Conservation (phyloP, 306 rosid genomes). For the Urtica urens region DNA sequence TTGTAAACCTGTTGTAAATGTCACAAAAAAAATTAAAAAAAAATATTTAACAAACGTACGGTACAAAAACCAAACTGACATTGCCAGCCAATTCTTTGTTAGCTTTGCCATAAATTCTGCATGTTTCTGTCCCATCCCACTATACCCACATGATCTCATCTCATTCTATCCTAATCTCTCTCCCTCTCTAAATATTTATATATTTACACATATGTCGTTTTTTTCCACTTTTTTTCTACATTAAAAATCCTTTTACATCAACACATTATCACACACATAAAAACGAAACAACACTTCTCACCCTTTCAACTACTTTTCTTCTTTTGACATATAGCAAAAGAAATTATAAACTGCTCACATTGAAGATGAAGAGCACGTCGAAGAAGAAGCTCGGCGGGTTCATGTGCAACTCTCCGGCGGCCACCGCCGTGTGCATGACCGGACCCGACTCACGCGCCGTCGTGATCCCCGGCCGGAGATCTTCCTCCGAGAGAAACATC, state of each 20-base stretch:
- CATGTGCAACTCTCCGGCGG: slow-evolving; percentile 61
- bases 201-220: background rate
- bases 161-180: slow-evolving; percentile 3
- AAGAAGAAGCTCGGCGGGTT: slow-evolving; percentile 36
- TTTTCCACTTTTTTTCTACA: background rate
- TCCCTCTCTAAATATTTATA: background rate
- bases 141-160: slow-evolving; percentile 9
- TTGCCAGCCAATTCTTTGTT: slow-evolving; percentile 29
- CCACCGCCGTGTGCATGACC: slow-evolving; percentile 68
- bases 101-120: slow-evolving; percentile 38
- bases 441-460: slow-evolving; percentile 38
- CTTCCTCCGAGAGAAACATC: background rate
- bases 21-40: too few relatives aligned
- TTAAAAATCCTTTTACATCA: background rate
- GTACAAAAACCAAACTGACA: slow-evolving; percentile 21
- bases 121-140: slow-evolving; percentile 20
- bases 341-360: background rate
- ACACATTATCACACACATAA: background rate
- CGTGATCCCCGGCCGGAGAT: slow-evolving; percentile 32
- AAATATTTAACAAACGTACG: slow-evolving; percentile 19
- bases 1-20: too few relatives aligned
- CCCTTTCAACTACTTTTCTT: background rate
- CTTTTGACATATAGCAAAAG: too few relatives aligned
- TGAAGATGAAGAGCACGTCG: slow-evolving; percentile 27
- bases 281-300: too few relatives aligned